These are phyloP conservation scores for Zea luxurians DNA, from an alignment of 176 grass and related monocot genomes.

Conservation along the genomic window DNA sequence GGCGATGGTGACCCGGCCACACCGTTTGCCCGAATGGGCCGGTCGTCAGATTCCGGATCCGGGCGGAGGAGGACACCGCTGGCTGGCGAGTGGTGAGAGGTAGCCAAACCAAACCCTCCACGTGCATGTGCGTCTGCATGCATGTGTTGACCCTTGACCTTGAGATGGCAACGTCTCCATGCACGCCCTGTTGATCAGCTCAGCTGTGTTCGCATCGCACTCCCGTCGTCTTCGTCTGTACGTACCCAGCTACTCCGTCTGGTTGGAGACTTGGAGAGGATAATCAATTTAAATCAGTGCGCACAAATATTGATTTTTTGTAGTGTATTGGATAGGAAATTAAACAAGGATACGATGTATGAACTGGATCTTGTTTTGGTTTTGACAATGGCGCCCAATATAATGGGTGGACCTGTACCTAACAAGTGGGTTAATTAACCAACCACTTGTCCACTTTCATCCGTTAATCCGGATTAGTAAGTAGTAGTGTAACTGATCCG, in stretches of 20 bases:
- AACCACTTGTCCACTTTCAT: neutral
- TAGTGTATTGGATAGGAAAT: neutral
- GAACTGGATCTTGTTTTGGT: conserved; percentile 39
- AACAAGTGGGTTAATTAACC: conserved; percentile 12
- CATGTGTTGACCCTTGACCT: conserved; percentile 21
- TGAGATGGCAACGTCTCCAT: neutral
- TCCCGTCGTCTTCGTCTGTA: no score
- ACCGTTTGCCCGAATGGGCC: conserved; percentile 21
- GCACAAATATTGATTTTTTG: neutral
- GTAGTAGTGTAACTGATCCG: neutral
- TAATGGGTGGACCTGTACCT: conserved; percentile 13
- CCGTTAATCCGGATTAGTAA: conserved; percentile 7
- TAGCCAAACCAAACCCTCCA: conserved; percentile 35
- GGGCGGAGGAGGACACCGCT: neutral
- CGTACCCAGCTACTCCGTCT: no score
- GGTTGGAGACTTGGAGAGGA: no score
- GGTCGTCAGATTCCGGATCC: conserved; percentile 22
- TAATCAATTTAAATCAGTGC: no score
- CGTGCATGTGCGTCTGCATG: conserved; percentile 12
- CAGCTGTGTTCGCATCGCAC: neutral
- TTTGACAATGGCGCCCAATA: conserved; percentile 5
- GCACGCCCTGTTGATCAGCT: neutral
- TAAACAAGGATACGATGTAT: conserved; percentile 20
- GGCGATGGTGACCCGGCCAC: conserved; percentile 5
- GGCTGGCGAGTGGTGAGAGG: conserved; percentile 15